Evolutionary conservation across 192 early-diverging fungal species (phyloP).

Genomic region (Entophlyctis luteolus): DNA sequence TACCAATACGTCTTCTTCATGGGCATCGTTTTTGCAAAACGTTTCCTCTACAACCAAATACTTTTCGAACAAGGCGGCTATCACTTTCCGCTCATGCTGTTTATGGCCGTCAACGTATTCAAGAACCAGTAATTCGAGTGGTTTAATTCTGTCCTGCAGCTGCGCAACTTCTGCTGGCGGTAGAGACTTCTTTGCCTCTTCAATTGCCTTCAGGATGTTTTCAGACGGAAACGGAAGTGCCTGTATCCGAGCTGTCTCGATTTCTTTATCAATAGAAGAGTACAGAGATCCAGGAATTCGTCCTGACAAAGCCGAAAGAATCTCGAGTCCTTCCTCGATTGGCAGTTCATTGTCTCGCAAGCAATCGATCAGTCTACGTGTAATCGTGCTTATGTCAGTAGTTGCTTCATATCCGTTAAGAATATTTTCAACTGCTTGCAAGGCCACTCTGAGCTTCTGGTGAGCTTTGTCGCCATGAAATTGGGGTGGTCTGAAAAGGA

Average conservation of each 20-base stretch:
- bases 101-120: constrained; percentile 72
- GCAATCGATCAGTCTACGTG: constrained; percentile 71
- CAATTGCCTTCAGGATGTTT: constrained; percentile 62
- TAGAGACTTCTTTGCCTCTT: constrained; percentile 30
- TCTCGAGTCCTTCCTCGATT: constrained; percentile 73
- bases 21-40: constrained; percentile 58
- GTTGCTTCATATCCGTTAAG: constrained; percentile 86
- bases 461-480: constrained; percentile 83
- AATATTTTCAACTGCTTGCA: constrained; percentile 65
- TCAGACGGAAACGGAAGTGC: constrained; percentile 64
- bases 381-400: constrained; percentile 60
- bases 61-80: constrained; percentile 73
- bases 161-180: constrained; percentile 57
- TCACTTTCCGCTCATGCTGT: constrained; percentile 67
- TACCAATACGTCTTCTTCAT: constrained; percentile 82
- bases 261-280: constrained; percentile 21
- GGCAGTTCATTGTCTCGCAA: constrained; percentile 78
- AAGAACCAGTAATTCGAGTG: constrained; percentile 63
- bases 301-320: constrained; percentile 76
- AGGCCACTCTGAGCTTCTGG: constrained; percentile 68
- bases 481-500: constrained; percentile 65
- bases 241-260: constrained; percentile 17
- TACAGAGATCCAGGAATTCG: constrained; percentile 72
- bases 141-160: constrained; percentile 61
- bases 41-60: constrained; percentile 83